Evolutionary conservation across 2,329 filamentous ascomycete species (phyloP).

Genomic region (Teratosphaeria zuluensis): DNA sequence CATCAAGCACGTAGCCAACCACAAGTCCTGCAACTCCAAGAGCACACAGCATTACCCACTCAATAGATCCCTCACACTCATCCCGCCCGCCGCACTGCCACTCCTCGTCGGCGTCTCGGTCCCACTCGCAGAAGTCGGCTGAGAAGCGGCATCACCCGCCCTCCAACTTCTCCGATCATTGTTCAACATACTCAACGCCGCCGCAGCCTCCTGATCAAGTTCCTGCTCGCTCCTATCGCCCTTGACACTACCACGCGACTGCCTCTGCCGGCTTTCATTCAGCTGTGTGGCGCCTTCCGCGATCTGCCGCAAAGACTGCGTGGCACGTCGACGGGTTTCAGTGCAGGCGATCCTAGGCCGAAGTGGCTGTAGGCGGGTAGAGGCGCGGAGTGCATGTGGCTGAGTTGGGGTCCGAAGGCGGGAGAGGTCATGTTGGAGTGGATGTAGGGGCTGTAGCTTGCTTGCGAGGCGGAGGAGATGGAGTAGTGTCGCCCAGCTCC

Average conservation of each 20-base stretch:
- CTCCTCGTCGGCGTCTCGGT: slow-evolving; percentile 3
- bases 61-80: slow-evolving; percentile 39
- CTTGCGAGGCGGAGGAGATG: slow-evolving; percentile 29
- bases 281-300: slow-evolving; percentile 19
- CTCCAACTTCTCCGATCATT: slow-evolving; percentile 54
- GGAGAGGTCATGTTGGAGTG: slow-evolving; percentile 47
- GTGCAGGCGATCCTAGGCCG: slow-evolving; percentile 30
- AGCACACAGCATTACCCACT: slow-evolving; percentile 17
- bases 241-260: slow-evolving; percentile 2
- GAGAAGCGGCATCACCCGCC: background rate
- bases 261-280: slow-evolving; percentile 11
- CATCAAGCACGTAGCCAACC: background rate
- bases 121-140: slow-evolving; percentile 3
- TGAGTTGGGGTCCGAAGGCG: slow-evolving; percentile 43
- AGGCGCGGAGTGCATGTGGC: slow-evolving; percentile 16
- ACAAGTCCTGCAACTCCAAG: background rate
- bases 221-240: slow-evolving; percentile 20
- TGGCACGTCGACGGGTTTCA: slow-evolving; percentile 45
- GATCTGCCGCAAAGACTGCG: slow-evolving; percentile 15
- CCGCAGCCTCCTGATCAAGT: slow-evolving; percentile 64
- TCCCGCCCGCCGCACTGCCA: slow-evolving; percentile 13
- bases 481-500: slow-evolving; percentile 25
- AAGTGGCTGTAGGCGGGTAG: slow-evolving; percentile 12
- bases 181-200: slow-evolving; percentile 80
- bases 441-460: slow-evolving; percentile 26